phyloP scores from a whole-genome alignment of 257 asterid genomes.

The Scutellaria galericulata region DNA sequence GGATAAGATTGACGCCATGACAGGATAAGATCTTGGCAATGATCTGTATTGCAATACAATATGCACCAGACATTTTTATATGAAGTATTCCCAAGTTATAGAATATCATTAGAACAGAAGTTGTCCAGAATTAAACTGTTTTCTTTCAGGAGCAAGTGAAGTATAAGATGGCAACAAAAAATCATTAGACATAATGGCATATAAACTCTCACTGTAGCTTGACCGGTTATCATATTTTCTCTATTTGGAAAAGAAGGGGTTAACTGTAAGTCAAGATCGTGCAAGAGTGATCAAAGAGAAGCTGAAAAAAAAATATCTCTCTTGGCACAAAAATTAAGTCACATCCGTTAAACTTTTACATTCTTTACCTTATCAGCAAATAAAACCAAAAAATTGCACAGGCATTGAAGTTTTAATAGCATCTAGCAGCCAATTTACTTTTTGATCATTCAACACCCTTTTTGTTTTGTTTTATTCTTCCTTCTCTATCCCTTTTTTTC shows the following conservation, averaged over 20 bases:
- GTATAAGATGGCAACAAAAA: neutral
- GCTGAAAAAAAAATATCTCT: neutral
- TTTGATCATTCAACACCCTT: too few relatives aligned
- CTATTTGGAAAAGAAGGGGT: too few relatives aligned
- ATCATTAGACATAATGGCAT: neutral
- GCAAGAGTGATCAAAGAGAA: too few relatives aligned
- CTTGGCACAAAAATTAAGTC: neutral
- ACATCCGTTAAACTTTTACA: neutral
- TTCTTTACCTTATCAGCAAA: too few relatives aligned
- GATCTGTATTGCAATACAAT: neutral
- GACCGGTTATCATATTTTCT: too few relatives aligned
- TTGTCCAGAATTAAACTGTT: neutral
- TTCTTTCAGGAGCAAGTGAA: neutral
- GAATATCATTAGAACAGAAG: neutral
- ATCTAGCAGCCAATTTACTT: too few relatives aligned
- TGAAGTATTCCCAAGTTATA: slow-evolving; percentile 10
- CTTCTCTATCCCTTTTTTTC: neutral
- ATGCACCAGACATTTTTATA: slow-evolving; percentile 16
- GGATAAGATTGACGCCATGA: neutral
- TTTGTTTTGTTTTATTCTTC: neutral
- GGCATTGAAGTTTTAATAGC: too few relatives aligned
- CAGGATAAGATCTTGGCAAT: neutral
- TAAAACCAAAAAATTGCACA: too few relatives aligned
- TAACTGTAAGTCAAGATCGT: too few relatives aligned
- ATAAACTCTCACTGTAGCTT: neutral